phyloP scores from a whole-genome alignment of 2,329 filamentous ascomycete species.

The Fusarium nygamai region DNA sequence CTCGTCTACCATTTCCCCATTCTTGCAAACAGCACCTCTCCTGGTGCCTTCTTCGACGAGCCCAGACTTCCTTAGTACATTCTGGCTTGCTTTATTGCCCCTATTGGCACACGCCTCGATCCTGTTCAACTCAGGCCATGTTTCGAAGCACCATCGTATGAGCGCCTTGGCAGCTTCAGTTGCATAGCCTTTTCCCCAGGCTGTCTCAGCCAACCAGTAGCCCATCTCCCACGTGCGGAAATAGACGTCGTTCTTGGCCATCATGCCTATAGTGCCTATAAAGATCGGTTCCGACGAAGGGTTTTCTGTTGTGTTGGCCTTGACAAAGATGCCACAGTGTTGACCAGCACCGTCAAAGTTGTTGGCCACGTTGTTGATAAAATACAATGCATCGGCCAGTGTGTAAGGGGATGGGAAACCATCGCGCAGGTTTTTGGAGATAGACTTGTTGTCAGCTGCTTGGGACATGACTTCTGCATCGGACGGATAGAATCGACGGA shows the following conservation, averaged over 20 bases:
- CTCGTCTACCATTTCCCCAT: conserved; percentile 52
- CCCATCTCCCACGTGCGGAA: conserved; percentile 59
- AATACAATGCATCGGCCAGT: conserved; percentile 50
- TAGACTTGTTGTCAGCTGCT: conserved; percentile 51
- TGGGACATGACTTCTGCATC: conserved; percentile 51
- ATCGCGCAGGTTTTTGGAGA: conserved; percentile 54
- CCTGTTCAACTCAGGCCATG: conserved; percentile 52
- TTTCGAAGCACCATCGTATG: conserved; percentile 56
- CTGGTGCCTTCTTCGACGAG: conserved; percentile 56
- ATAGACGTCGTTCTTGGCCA: conserved; percentile 50
- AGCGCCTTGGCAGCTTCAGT: conserved; percentile 53
- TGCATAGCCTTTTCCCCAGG: conserved; percentile 59
- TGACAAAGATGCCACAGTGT: conserved; percentile 51
- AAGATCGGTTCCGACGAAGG: conserved; percentile 40
- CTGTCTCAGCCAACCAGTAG: conserved; percentile 56
- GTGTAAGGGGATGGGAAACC: conserved; percentile 60
- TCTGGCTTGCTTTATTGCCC: conserved; percentile 54
- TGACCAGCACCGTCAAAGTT: conserved; percentile 31
- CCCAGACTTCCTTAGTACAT: conserved; percentile 55
- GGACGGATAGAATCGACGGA: conserved; percentile 52
- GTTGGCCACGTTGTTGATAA: conserved; percentile 43
- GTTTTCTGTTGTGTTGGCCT: conserved; percentile 42
- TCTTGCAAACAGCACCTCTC: conserved; percentile 55
- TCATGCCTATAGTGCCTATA: conserved; percentile 56
- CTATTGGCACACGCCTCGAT: conserved; percentile 53